Base-by-base conservation (phyloP, 108 stramenopile species). In the Conticribra guillardii region DNA sequence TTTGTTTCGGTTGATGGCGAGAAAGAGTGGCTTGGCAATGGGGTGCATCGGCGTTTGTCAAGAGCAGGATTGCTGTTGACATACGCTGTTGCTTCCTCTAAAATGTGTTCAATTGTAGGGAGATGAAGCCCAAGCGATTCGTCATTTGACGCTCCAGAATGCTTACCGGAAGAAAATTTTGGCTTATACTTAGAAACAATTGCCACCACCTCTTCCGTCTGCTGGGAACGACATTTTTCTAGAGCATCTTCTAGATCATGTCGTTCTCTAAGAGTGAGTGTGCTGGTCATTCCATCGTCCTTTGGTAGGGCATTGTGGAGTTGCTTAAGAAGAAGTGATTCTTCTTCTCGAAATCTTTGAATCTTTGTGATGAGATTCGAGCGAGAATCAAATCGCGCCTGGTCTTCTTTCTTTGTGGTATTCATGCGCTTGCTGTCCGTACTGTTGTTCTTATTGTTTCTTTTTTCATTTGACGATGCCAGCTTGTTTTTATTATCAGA, bases 211-310 rank as follows among this genome's bases (percentile, higher is more conserved):
- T 59, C 33, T 37, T 59, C 17, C 8, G 57, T 30, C 34, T 59
- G 57, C 5, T 18, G 7, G 7, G 57, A 4, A 18, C 57, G 32
- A 33, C 57, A 59, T 27, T 30, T 30, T n/a, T 59, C 57, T 15
- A 59, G 18, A 3, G 32, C 57, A 59, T 59, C 57, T 18, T 59
- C 33, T 18, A 59, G 31, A 33, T 59, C 33, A n/a, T 59, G 57
- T 7, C 57, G 57, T 7, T 59, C 57, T 31, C 57, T 4, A 16
- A 16, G 8, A 19, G 57, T 18, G 15, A 59, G 57, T 2, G 22
- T 27, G 34, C 29, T 21, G 8, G 31, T 33, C 57, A 59, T 59
- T 16, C 57, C 57, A 59, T 59, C 33, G 3, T 59, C 57, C n/a
- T 27, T 34, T n/a, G n/a, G n/a, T 15, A 34, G 29, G n/a, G 54